Evolutionary conservation across 805 yeast genomes (phyloP).

Genomic region (Metschnikowia matae): DNA sequence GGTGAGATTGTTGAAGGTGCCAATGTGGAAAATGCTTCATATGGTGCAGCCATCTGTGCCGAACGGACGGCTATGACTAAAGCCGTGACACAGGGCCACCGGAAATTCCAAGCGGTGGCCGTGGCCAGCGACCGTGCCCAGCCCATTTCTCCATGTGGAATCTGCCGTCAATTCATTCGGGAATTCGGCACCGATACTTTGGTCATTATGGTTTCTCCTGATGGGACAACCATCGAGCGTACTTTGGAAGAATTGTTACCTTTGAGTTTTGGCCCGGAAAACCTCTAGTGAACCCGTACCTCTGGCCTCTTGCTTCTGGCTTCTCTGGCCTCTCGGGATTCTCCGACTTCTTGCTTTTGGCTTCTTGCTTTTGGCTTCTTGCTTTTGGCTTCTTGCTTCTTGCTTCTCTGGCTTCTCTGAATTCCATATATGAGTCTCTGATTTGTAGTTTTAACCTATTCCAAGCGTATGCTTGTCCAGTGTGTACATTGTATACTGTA

Average conservation of each 20-base stretch:
- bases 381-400: too few species aligned
- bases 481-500: too few species aligned
- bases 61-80: constrained; percentile 36
- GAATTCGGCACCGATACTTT: constrained; percentile 67
- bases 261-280: constrained; percentile 80
- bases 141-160: constrained; percentile 85
- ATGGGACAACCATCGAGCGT: constrained; percentile 43
- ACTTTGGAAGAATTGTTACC: constrained; percentile 69
- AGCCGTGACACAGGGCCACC: constrained; percentile 36
- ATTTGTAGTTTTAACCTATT: too few species aligned
- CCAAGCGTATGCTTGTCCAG: too few species aligned
- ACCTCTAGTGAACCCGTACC: constrained; percentile 16
- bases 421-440: too few species aligned
- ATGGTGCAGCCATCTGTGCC: constrained; percentile 52
- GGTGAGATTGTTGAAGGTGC: constrained; percentile 65
- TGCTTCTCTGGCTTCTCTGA: too few species aligned
- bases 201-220: constrained; percentile 62
- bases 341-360: too few species aligned
- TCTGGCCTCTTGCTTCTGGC: too few species aligned
- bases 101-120: constrained; percentile 55
- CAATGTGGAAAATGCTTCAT: constrained; percentile 90
- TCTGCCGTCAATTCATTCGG: constrained; percentile 84
- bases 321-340: too few species aligned
- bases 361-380: too few species aligned
- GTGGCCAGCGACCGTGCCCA: constrained; percentile 56